Conservation (phyloP, 1,139 yeast species). For the Diutina scorzettiae region DNA sequence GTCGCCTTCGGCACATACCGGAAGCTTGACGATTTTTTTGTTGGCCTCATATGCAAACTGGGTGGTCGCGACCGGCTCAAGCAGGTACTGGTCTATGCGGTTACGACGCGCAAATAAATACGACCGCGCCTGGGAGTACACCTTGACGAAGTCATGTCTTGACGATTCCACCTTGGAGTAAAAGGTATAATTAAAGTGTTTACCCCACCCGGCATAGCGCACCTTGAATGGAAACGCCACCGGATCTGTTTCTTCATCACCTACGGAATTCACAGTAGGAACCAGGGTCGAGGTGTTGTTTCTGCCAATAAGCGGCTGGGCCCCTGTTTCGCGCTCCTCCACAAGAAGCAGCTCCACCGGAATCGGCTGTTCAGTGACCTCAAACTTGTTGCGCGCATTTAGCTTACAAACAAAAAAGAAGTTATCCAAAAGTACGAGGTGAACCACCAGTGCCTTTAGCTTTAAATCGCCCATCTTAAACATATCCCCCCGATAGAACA, state of each 20-base stretch:
- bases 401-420: conserved; percentile 56
- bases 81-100: conserved; percentile 41
- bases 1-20: conserved; percentile 24
- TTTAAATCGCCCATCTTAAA: conserved; percentile 51
- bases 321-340: conserved; percentile 28
- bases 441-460: conserved; percentile 37
- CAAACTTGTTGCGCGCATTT: conserved; percentile 17
- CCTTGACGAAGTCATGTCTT: conserved; percentile 47
- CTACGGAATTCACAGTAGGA: conserved; percentile 9
- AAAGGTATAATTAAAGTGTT: conserved; percentile 38
- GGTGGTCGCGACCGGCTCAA: conserved; percentile 43
- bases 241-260: conserved; percentile 25
- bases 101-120: conserved; percentile 34
- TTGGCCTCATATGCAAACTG: conserved; percentile 54
- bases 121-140: conserved; percentile 43
- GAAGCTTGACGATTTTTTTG: conserved; percentile 43
- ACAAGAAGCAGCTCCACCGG: conserved; percentile 47
- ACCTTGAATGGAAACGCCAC: conserved; percentile 26
- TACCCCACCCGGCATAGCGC: conserved; percentile 34
- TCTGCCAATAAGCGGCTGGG: background rate
- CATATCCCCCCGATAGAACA: conserved; percentile 51
- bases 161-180: conserved; percentile 43
- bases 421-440: conserved; percentile 60
- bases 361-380: conserved; percentile 45
- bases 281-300: background rate